Conservation (phyloP, 176 grass and related monocot genomes). For the Guadua angustifolia region DNA sequence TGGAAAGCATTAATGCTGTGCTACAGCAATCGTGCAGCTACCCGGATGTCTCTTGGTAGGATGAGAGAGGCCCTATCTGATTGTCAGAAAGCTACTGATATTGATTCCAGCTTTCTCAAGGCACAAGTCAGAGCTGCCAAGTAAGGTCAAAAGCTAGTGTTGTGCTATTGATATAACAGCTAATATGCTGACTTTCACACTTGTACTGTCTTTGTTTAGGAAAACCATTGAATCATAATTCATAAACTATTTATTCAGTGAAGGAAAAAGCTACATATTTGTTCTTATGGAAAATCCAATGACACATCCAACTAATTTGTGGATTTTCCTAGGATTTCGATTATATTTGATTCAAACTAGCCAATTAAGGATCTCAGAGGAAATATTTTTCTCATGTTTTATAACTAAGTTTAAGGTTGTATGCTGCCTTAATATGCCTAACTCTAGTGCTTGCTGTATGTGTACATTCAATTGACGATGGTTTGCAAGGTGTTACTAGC, state of each 20-base stretch:
- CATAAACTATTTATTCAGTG: neutral
- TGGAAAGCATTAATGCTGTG: constrained; percentile 72
- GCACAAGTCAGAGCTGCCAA: constrained; percentile 83
- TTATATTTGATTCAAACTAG: constrained; percentile 5
- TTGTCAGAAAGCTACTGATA: constrained; percentile 63
- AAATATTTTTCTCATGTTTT: constrained; percentile 16
- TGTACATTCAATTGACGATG: constrained; percentile 9
- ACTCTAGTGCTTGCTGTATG: constrained; percentile 9
- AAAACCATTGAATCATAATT: constrained; percentile 23
- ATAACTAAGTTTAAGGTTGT: constrained; percentile 25
- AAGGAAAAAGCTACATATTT: constrained; percentile 23
- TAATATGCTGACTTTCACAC: neutral
- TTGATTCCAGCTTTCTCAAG: constrained; percentile 78
- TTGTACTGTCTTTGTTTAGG: constrained; percentile 10
- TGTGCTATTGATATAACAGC: constrained; percentile 8
- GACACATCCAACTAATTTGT: constrained; percentile 22
- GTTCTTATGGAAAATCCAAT: constrained; percentile 13
- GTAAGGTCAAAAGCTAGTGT: constrained; percentile 53
- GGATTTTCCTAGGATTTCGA: neutral
- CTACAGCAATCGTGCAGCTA: constrained; percentile 93
- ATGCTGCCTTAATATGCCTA: neutral
- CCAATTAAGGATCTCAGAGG: constrained; percentile 1
- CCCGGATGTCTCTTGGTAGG: constrained; percentile 85
- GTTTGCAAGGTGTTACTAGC: constrained; percentile 21
- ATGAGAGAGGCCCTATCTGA: constrained; percentile 87